Evolutionary conservation across 768 basidiomycete species (phyloP).

Genomic region (Pleurotus cornucopiae): DNA sequence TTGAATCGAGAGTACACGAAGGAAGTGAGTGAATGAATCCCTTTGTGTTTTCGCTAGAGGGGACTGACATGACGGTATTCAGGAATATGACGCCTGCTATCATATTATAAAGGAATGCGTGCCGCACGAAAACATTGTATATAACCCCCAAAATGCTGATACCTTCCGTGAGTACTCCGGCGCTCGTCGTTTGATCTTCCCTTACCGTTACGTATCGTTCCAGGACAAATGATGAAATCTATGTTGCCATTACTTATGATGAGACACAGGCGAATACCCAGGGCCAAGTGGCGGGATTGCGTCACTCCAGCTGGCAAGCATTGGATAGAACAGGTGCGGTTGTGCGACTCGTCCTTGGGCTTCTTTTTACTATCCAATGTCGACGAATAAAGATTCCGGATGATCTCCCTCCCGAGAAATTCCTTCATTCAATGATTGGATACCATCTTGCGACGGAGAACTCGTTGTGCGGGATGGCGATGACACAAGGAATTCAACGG

Average conservation of each 20-base stretch:
- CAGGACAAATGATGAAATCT: conserved; percentile 67
- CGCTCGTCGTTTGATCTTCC: neutral
- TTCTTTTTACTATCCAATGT: too few relatives aligned
- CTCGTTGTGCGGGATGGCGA: conserved; percentile 78
- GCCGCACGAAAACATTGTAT: conserved; percentile 47
- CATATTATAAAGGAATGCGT: conserved; percentile 57
- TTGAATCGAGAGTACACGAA: conserved; percentile 69
- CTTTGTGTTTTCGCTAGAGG: neutral
- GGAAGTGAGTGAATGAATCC: conserved; percentile 39
- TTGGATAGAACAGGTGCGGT: conserved; percentile 73
- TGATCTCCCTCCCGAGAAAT: conserved; percentile 59
- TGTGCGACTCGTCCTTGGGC: too few relatives aligned
- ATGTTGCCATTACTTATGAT: conserved; percentile 83
- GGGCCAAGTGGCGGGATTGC: conserved; percentile 71
- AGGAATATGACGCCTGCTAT: conserved; percentile 76
- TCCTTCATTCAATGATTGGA: conserved; percentile 72
- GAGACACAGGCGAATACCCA: conserved; percentile 76
- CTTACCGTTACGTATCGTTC: neutral
- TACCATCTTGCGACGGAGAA: conserved; percentile 69
- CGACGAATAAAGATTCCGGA: conserved; percentile 41
- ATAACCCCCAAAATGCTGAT: conserved; percentile 56
- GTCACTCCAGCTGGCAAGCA: conserved; percentile 62
- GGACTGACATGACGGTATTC: conserved; percentile 7
- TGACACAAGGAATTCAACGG: conserved; percentile 73
- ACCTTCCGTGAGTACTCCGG: conserved; percentile 52